Evolutionary conservation across 768 basidiomycete genomes (phyloP).

Genomic region (Infundibulicybe gibba): DNA sequence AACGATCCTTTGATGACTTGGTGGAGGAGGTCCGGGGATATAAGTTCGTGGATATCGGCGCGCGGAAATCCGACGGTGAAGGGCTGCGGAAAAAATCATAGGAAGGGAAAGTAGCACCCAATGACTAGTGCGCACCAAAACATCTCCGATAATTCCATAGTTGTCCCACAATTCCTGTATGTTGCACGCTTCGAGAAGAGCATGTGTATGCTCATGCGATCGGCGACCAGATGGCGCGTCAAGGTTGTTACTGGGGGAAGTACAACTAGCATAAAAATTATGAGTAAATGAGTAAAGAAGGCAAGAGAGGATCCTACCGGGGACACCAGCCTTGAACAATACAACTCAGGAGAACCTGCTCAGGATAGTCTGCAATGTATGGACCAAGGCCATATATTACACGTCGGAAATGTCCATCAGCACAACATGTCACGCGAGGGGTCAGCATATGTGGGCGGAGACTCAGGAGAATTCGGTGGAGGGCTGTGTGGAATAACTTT

Average conservation of each 20-base stretch:
- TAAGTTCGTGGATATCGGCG: no score
- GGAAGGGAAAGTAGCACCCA: no score
- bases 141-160: neutral
- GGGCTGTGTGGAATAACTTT: constrained; percentile 13
- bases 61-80: no score
- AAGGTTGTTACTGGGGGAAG: no score
- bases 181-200: neutral
- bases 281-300: no score
- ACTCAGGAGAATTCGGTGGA: constrained; percentile 9
- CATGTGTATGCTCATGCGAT: neutral
- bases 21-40: no score
- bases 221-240: no score
- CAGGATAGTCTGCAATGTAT: constrained; percentile 21
- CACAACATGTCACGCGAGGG: constrained; percentile 13
- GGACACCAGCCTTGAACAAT: constrained; percentile 18
- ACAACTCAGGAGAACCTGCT: constrained; percentile 9
- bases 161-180: neutral
- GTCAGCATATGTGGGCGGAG: constrained; percentile 16
- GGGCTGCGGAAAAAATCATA: no score
- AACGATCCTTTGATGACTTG: no score
- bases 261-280: no score
- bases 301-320: no score
- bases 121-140: neutral
- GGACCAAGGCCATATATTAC: constrained; percentile 17
- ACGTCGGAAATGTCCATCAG: constrained; percentile 16